phyloP scores from a whole-genome alignment of 768 basidiomycete genomes.

The Boletus rubescentipes region DNA sequence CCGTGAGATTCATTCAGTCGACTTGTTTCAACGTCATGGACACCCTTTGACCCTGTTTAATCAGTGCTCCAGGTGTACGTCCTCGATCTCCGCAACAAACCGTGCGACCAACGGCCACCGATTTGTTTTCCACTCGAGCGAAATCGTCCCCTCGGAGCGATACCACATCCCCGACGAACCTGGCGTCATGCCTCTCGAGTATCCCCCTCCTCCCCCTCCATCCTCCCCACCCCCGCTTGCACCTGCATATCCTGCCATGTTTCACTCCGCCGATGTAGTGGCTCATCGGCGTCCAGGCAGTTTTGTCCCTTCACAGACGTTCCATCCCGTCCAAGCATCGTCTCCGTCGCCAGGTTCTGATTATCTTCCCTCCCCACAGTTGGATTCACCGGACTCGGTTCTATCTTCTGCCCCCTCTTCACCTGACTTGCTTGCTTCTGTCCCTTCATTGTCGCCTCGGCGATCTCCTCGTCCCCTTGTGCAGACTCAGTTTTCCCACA shows the following conservation, averaged over 20 bases:
- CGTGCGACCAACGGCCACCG: constrained; percentile 81
- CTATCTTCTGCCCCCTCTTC: constrained; percentile 26
- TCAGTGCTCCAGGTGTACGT: constrained; percentile 71
- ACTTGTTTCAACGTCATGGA: constrained; percentile 4
- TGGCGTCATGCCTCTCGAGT: constrained; percentile 53
- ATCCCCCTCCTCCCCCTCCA: constrained; percentile 32
- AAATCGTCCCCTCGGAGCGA: constrained; percentile 62
- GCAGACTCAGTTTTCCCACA: constrained; percentile 11
- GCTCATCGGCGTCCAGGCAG: constrained; percentile 17
- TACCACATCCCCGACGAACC: constrained; percentile 62
- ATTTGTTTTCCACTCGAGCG: constrained; percentile 81
- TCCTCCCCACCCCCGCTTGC: constrained; percentile 33
- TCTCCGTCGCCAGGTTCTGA: constrained; percentile 15
- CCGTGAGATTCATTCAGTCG: constrained; percentile 35
- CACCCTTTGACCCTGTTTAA: constrained; percentile 12
- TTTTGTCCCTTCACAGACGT: constrained; percentile 18
- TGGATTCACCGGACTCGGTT: constrained; percentile 23
- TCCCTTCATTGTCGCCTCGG: constrained; percentile 21
- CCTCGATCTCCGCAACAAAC: constrained; percentile 63
- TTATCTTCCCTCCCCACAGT: constrained; percentile 24
- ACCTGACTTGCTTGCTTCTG: constrained; percentile 20
- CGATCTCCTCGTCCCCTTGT: constrained; percentile 23
- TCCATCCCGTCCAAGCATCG: constrained; percentile 22
- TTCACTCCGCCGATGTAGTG: constrained; percentile 27
- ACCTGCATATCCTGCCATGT: constrained; percentile 29